phyloP scores from a whole-genome alignment of 148 eudicot genomes.

The Rhododendron mucronatum region DNA sequence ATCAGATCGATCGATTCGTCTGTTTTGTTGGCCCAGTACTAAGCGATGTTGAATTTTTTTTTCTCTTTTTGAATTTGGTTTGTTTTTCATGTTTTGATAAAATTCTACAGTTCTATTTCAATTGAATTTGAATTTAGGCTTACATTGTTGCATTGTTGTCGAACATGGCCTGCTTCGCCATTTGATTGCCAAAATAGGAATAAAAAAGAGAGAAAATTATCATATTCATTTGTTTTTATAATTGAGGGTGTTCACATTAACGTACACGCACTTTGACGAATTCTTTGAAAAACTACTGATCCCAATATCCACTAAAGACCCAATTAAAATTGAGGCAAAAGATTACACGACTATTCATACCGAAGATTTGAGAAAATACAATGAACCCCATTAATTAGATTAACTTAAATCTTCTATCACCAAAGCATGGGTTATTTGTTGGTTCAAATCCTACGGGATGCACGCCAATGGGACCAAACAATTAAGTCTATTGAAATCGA shows the following conservation, averaged over 20 bases:
- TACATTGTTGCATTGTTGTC: not conserved
- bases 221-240: not conserved
- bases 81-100: not conserved
- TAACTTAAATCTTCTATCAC: not conserved
- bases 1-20: not conserved
- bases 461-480: no score
- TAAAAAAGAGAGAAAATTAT: no score
- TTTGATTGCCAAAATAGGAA: not conserved
- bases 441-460: not conserved
- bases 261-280: not conserved
- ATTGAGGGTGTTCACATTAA: not conserved
- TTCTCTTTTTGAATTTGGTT: not conserved
- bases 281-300: not conserved
- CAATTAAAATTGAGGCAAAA: no score
- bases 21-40: not conserved
- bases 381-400: not conserved
- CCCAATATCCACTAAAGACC: not conserved
- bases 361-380: not conserved
- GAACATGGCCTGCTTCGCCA: not conserved
- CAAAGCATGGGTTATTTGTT: not conserved
- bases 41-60: not conserved
- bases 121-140: not conserved
- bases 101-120: not conserved
- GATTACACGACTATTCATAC: not conserved
- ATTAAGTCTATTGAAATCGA: not conserved